Base-by-base conservation (phyloP, 1,284 basidiomycete species). In the Quambalaria eucalypti region DNA sequence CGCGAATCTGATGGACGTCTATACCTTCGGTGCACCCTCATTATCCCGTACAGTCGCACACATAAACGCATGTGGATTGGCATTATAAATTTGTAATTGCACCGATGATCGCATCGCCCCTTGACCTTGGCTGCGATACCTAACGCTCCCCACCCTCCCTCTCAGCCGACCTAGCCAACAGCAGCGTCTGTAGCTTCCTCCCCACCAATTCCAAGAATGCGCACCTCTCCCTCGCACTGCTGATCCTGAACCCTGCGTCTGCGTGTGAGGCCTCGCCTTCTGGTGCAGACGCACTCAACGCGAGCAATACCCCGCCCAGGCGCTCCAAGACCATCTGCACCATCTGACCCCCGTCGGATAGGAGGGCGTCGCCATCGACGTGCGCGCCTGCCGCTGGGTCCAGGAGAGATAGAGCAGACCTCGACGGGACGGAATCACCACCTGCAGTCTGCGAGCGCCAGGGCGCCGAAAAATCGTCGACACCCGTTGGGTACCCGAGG, bases 261-360 rank as follows among this genome's bases (percentile, higher is more conserved):
- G n/a, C n/a, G n/a, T 44, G 21, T 25, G 31, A 29, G 10, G 26
- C 29, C 25, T 21, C 14, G 28, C 21, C 21, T 14, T 16, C 12
- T 28, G 21, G 39, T 23, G 47, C 16, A 26, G 4, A n/a, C 30
- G 39, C 29, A 14, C 28, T 48, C n/a, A 70, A 57, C 51, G 59
- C 52, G 29, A 55, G 57, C 14, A 67, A 55, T 1, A 71, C 46
- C 2, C 62, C 49, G 21, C 69, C 46, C 9, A 42, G 40, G n/a
- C 23, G 26, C 14, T 48, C 28, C 28, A 48, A 25, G 16, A 40
- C 40, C 14, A n/a, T 12, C 31, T 25, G n/a, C 26, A 31, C 28
- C 28, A 28, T 10, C 8, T 25, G 28, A n/a, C 14, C 23, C 21
- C 50, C 38, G 8, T 46, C 50, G 16, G 10, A 10, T 2, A 46